Evolutionary conservation across 2,329 filamentous ascomycete species (phyloP).

Genomic region (Colletotrichum tropicicola): DNA sequence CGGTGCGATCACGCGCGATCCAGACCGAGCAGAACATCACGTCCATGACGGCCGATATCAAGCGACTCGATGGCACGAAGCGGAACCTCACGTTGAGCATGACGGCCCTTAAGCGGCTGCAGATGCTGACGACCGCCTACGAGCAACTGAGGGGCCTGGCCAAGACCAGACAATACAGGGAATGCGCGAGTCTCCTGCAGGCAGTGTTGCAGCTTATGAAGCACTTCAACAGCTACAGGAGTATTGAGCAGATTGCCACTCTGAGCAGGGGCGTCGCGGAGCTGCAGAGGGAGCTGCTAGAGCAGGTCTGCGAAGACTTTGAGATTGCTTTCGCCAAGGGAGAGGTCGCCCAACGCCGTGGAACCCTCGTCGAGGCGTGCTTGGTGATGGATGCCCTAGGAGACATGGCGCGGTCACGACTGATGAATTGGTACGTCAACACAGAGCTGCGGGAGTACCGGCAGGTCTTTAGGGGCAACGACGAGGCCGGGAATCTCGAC

Average conservation of each 20-base stretch:
- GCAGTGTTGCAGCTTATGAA: slow-evolving; percentile 97
- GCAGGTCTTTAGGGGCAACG: slow-evolving; percentile 93
- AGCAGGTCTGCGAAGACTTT: slow-evolving; percentile 99
- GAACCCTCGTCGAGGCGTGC: slow-evolving; percentile 85
- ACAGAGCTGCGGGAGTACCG: slow-evolving; percentile 95
- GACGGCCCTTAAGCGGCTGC: slow-evolving; percentile 95
- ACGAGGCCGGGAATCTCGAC: slow-evolving; percentile 94
- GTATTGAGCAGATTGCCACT: slow-evolving; percentile 96
- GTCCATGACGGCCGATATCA: slow-evolving; percentile 99
- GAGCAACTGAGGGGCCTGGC: slow-evolving; percentile 89
- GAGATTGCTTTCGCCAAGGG: slow-evolving; percentile 93
- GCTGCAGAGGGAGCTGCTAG: slow-evolving; percentile 88
- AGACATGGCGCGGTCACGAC: slow-evolving; percentile 80
- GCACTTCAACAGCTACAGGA: slow-evolving; percentile 97
- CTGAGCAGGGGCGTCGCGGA: slow-evolving; percentile 93
- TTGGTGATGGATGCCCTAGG: slow-evolving; percentile 94
- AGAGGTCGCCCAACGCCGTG: slow-evolving; percentile 76
- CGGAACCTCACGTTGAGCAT: slow-evolving; percentile 96
- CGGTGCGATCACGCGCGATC: slow-evolving; percentile 86
- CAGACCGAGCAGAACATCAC: slow-evolving; percentile 96
- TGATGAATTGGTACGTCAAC: slow-evolving; percentile 98
- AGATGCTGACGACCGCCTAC: slow-evolving; percentile 99
- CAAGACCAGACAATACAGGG: slow-evolving; percentile 88
- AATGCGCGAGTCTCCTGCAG: slow-evolving; percentile 92
- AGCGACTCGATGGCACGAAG: slow-evolving; percentile 95